Conservation (phyloP, 2,329 filamentous ascomycete species). For the Teratosphaeria destructans region DNA sequence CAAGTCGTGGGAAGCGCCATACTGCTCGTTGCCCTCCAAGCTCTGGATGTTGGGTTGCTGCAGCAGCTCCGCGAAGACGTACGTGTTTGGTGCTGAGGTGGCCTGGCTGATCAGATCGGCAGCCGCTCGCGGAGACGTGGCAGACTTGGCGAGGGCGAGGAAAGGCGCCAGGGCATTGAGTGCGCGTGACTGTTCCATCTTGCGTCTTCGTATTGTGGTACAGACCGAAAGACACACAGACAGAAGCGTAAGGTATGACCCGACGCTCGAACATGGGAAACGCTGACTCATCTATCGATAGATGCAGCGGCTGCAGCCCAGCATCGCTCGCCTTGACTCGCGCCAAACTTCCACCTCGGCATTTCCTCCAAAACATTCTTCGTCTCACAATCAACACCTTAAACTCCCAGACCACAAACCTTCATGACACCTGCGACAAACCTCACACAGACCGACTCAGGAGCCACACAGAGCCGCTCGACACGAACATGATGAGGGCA, state of each 20-base stretch:
- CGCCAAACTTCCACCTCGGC: not conserved
- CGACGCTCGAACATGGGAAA: not conserved
- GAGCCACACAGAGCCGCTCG: not conserved
- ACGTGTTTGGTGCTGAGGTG: constrained; percentile 81
- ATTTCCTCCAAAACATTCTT: not conserved
- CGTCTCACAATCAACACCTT: not conserved
- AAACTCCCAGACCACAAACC: too few species aligned
- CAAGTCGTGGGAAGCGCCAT: constrained; percentile 53
- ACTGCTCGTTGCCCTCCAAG: constrained; percentile 54
- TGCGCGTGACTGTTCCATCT: constrained; percentile 60
- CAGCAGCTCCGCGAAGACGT: constrained; percentile 89
- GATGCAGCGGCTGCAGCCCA: too few species aligned
- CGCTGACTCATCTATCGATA: not conserved
- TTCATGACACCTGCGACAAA: not conserved
- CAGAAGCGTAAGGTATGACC: not conserved
- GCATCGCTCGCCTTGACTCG: not conserved
- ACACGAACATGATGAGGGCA: not conserved
- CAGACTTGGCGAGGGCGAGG: constrained; percentile 76
- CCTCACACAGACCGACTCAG: not conserved
- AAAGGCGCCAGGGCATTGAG: constrained; percentile 67
- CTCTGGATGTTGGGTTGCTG: constrained; percentile 67
- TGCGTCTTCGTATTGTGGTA: not conserved
- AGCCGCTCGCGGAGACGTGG: constrained; percentile 71
- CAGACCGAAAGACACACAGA: not conserved
- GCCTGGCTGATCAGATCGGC: constrained; percentile 79